phyloP scores from a whole-genome alignment of 306 rosid genomes.

The Medicago ruthenica region DNA sequence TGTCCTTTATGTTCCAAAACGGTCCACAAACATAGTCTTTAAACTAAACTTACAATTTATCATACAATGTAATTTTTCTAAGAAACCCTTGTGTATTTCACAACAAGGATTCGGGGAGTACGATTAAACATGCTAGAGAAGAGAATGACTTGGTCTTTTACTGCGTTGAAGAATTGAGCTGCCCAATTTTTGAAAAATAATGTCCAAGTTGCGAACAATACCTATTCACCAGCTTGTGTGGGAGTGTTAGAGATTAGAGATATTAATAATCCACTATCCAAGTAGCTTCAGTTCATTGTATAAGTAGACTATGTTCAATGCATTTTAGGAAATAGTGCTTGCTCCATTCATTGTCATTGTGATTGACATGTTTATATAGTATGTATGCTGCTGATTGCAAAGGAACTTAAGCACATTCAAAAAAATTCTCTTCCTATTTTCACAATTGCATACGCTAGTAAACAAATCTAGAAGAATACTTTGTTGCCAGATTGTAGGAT shows the following conservation, averaged over 20 bases:
- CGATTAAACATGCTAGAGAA: no score
- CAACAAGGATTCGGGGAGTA: no score
- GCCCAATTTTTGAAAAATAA: neutral
- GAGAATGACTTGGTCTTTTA: no score
- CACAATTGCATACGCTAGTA: conserved; percentile 14
- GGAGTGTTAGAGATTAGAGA: neutral
- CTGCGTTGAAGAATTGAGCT: no score
- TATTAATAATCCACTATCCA: neutral
- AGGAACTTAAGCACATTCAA: neutral
- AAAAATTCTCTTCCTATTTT: neutral
- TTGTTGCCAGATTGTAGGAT: conserved; percentile 34
- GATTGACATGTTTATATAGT: neutral
- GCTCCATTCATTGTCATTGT: neutral
- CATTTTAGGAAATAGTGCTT: neutral
- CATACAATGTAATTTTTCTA: no score
- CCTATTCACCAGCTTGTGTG: no score
- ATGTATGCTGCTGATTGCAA: neutral
- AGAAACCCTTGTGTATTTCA: no score
- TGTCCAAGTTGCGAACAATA: neutral
- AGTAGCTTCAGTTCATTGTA: neutral
- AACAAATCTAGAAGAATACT: conserved; percentile 14
- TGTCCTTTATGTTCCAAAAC: no score
- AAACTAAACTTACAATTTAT: no score
- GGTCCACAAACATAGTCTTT: no score
- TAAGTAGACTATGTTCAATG: neutral